Evolutionary conservation across 148 eudicot genomes (phyloP), one percentile per base, ranked within the genome.

Genomic region (Rhododendron simsii): DNA sequence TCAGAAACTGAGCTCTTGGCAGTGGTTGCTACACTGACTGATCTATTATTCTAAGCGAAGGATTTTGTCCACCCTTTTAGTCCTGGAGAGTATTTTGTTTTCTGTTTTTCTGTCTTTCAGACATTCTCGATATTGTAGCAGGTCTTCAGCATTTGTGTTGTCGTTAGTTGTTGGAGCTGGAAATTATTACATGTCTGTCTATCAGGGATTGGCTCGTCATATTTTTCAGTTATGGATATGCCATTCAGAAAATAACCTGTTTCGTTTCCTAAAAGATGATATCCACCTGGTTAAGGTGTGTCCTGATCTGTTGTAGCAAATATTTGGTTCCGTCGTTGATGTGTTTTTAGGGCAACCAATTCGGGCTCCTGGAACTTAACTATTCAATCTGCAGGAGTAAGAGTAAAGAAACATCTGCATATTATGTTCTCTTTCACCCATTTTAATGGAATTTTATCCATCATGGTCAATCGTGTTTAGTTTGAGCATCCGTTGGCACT

Each of bases 1-100:
- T 87, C 78, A 84, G 85, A 48, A 88, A 86, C 59, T 90, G 37
- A 90, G 86, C 28, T 57, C 6, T 26, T 26, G 26, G 7, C 8
- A 35, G 50, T 83, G 78, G 10, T n/a, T 23, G 74, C 84, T 16
- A 33, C n/a, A 59, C 73, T 12, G 53, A 59, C 74, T 39, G 30
- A 10, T 82, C 74, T 59, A 9, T 82, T 13, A 5, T 39, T 18
- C 84, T 57, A 35, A 51, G 47, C 30, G 21, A 59, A 82, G n/a
- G 74, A 48, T 82, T 82, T 63, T 23, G 30, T n/a, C 76, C 76
- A n/a, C 76, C 75, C 75, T 37, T 82, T 61, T 81, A 23, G 47
- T 35, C 55, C 16, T 18, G 50, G 47, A 10, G 50, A 37, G 55
- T 82, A 3, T 69, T 63, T 44, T 45, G 74, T 83, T 28, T 28